Evolutionary conservation across 805 yeast species (phyloP).

Genomic region (Barnettozyma populi): DNA sequence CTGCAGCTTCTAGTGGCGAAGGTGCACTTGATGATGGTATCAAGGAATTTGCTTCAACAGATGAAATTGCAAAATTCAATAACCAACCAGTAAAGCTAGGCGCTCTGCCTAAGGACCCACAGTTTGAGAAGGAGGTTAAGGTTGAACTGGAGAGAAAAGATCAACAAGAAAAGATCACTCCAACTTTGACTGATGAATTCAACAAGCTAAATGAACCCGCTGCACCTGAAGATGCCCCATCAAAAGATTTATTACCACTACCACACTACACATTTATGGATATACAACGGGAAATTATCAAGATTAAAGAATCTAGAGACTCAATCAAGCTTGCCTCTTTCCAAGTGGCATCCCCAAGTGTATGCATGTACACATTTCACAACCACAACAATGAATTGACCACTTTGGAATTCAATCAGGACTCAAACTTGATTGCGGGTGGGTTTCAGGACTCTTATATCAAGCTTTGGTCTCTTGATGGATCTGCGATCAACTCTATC

Average conservation of each 20-base stretch:
- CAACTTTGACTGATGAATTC: constrained; percentile 59
- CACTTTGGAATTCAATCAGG: constrained; percentile 81
- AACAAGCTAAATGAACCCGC: constrained; percentile 44
- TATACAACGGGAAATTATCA: constrained; percentile 68
- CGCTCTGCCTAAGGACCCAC: constrained; percentile 79
- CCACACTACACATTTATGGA: constrained; percentile 81
- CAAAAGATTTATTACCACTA: constrained; percentile 70
- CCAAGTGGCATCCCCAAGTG: constrained; percentile 86
- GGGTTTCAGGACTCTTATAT: constrained; percentile 92
- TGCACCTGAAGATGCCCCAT: constrained; percentile 50
- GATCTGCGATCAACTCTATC: constrained; percentile 68
- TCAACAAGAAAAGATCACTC: constrained; percentile 42
- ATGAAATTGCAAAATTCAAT: constrained; percentile 56
- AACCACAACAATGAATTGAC: constrained; percentile 87
- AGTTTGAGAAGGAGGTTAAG: constrained; percentile 76
- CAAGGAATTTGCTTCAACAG: constrained; percentile 26
- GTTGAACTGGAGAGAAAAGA: constrained; percentile 79
- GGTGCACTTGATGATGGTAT: constrained; percentile 37
- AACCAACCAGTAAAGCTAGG: constrained; percentile 76
- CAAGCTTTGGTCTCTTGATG: constrained; percentile 90
- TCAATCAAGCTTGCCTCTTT: constrained; percentile 61
- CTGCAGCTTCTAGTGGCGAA: constrained; percentile 19
- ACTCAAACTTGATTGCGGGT: constrained; percentile 81
- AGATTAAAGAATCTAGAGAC: constrained; percentile 77
- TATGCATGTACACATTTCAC: constrained; percentile 97